phyloP scores from a whole-genome alignment of 495 filamentous ascomycete species.

The Durotheca rogersii region DNA sequence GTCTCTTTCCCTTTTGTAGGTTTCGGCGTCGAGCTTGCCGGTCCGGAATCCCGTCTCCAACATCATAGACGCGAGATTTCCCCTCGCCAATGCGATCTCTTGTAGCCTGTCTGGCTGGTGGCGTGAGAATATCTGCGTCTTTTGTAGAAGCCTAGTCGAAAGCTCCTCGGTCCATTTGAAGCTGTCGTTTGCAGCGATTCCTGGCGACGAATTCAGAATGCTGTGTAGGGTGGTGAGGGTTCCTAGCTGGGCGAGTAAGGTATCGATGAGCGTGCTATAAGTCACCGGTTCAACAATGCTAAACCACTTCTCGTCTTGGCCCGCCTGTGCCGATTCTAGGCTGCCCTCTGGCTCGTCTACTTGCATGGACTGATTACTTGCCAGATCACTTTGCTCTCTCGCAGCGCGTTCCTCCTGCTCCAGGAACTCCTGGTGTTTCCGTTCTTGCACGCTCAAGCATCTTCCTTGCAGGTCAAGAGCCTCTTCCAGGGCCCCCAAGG shows the following conservation, averaged over 20 bases:
- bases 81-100: conserved; percentile 56
- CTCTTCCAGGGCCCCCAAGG: conserved; percentile 53
- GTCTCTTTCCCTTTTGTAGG: conserved; percentile 53
- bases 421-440: conserved; percentile 52
- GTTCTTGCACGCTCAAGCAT: conserved; percentile 61
- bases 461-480: conserved; percentile 62
- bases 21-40: conserved; percentile 47
- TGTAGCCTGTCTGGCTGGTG: conserved; percentile 47
- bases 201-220: conserved; percentile 46
- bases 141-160: conserved; percentile 47
- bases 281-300: conserved; percentile 64
- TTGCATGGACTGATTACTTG: not conserved
- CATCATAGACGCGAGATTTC: conserved; percentile 52
- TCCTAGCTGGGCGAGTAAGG: conserved; percentile 58
- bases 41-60: conserved; percentile 55
- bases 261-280: conserved; percentile 57
- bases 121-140: conserved; percentile 49
- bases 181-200: conserved; percentile 33
- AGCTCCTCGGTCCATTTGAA: conserved; percentile 58
- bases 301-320: conserved; percentile 59
- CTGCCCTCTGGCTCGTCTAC: not conserved
- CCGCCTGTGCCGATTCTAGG: not conserved
- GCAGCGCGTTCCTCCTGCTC: conserved; percentile 36
- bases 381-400: conserved; percentile 3
- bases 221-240: conserved; percentile 51